A percentile compares a stretch with the other conserved stretches of the same genome.
Evolutionary conservation across 192 early-diverging fungal species (phyloP).

Genomic region (Chytriomyces sp.): DNA sequence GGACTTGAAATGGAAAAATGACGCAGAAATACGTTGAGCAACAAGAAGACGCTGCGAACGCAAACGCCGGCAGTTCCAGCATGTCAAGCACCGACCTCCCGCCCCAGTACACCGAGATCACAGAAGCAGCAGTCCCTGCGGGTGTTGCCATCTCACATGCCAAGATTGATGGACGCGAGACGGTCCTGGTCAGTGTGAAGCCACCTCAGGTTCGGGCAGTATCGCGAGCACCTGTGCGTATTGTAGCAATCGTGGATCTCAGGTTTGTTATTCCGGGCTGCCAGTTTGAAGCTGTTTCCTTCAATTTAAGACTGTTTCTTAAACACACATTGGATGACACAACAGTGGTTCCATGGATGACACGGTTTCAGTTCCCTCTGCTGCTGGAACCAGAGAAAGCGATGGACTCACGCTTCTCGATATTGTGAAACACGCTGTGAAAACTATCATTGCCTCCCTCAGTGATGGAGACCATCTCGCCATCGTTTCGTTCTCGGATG

Average conservation of each 20-base stretch:
- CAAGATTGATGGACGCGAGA: slow-evolving; percentile 15
- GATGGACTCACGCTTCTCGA: slow-evolving; percentile 40
- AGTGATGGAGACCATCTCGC: slow-evolving; percentile 30
- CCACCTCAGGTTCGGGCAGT: not conserved
- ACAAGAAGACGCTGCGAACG: too few species aligned
- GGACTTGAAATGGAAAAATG: too few species aligned
- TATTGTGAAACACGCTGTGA: slow-evolving; percentile 46
- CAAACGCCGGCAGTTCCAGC: too few species aligned
- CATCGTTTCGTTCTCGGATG: slow-evolving; percentile 42
- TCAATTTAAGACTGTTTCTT: too few species aligned
- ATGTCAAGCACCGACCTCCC: not conserved
- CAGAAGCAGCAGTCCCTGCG: not conserved
- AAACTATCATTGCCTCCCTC: slow-evolving; percentile 38
- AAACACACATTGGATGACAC: slow-evolving; percentile 7
- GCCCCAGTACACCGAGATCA: not conserved
- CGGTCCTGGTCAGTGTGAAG: slow-evolving; percentile 17
- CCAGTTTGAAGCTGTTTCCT: too few species aligned
- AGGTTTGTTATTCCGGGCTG: not conserved
- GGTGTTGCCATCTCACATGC: slow-evolving; percentile 2
- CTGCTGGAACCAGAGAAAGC: slow-evolving; percentile 21
- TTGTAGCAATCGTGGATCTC: slow-evolving; percentile 26
- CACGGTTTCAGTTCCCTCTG: slow-evolving; percentile 12
- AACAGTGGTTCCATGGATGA: slow-evolving; percentile 42
- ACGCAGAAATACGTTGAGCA: too few species aligned
- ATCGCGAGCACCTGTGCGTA: slow-evolving; percentile 9